Evolutionary conservation across 1,284 basidiomycete species (phyloP).

Genomic region (Sphagnurus paluster): DNA sequence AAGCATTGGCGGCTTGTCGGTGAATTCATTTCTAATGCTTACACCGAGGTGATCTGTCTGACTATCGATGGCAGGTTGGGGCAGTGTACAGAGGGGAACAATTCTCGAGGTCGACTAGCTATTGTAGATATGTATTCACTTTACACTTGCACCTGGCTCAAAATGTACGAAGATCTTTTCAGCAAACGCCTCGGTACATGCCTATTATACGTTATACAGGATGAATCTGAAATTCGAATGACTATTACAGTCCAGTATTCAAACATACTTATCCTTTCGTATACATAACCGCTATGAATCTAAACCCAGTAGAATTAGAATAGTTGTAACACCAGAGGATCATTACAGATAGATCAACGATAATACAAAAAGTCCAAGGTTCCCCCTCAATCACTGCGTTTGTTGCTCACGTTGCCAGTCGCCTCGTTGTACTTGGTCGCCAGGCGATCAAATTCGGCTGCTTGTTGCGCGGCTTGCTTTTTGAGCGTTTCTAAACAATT

Average conservation of each 20-base stretch:
- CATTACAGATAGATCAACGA: too few species aligned
- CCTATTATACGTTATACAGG: too few species aligned
- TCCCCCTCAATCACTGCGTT: constrained; percentile 35
- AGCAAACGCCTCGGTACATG: too few species aligned
- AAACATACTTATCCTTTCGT: too few species aligned
- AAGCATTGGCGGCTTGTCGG: constrained; percentile 96
- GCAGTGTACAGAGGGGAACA: constrained; percentile 52
- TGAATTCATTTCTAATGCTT: constrained; percentile 34
- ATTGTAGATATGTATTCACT: constrained; percentile 4
- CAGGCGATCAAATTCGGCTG: constrained; percentile 77
- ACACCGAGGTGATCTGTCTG: background rate
- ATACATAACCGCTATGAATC: too few species aligned
- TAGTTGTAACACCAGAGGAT: too few species aligned
- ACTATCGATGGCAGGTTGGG: constrained; percentile 40
- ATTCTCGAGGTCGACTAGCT: constrained; percentile 52
- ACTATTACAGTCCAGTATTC: too few species aligned
- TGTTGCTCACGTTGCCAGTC: constrained; percentile 51
- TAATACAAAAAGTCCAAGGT: too few species aligned
- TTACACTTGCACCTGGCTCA: constrained; percentile 5
- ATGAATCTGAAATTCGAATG: too few species aligned
- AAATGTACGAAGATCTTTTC: constrained; percentile 1
- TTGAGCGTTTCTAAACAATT: constrained; percentile 70
- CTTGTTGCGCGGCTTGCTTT: constrained; percentile 79
- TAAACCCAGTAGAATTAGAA: too few species aligned
- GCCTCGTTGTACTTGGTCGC: constrained; percentile 75